Base-by-base conservation (phyloP, 805 yeast genomes). In the Hyphopichia homilentoma region DNA sequence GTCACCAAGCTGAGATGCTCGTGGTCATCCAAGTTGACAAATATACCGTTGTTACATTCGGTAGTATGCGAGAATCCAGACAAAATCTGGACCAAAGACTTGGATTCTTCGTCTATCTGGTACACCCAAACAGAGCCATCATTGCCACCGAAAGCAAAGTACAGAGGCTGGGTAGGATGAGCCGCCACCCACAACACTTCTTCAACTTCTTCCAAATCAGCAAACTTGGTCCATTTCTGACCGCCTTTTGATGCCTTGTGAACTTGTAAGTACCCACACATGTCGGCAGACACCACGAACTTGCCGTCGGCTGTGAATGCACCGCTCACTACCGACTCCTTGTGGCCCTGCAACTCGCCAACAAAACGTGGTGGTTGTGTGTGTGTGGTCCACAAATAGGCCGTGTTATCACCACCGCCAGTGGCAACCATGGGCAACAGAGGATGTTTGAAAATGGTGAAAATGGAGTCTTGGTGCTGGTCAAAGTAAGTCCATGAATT, bases 91-190 rank as follows among this genome's bases (percentile, higher is more conserved):
- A 78, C 86, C 33, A 84, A 59, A 7, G 74, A 58, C 27, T 52
- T 47, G 27, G 52, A 28, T 11, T 38, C 33, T 31, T 82, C 68
- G 37, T 75, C 79, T 25, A 89, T 71, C 50, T 81, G 85, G 54
- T 88, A 93, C 17, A 82, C 86, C 95, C 96, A 90, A 3, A 89
- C 94, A 0, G 95, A 82, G 3, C 98, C 98, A 57, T 89, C 96
- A 6, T 70, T 66, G 15, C 87, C 90, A 40, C 97, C 97, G 52
- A 85, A 86, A 9, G 97, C 97, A 65, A 90, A 86, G 29, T 85
- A 73, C 6, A 8, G n/a, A 16, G 80, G 73, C 51, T 80, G 81
- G 14, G 67, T 65, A 17, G 96, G 96, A 61, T 93, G 98, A 32
- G 77, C 71, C 19, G 70, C 59, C 32, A 90, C 68, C 94, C 95